Evolutionary conservation across 331 rosid genomes (phyloP), one percentile per base, ranked within the genome.

Genomic region (Rosa hybrid): DNA sequence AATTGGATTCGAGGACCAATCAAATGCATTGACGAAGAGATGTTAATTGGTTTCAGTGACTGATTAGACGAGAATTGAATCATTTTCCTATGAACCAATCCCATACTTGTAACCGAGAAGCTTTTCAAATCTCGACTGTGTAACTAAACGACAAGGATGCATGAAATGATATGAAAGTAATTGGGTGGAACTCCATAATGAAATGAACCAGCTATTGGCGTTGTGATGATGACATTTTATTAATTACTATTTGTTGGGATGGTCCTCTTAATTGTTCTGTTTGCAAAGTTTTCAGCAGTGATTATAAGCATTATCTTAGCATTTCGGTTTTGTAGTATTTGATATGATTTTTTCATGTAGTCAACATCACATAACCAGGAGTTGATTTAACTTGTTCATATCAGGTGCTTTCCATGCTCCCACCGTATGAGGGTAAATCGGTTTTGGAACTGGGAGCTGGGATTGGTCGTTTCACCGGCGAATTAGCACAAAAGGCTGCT

Each of bases 381-480:
- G n/a, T 74, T 56, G 68, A 45, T 25, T 44, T 45, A 62, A 60
- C 34, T 76, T 39, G 60, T 9, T 76, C 49, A 1, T 27, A 27
- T 76, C 80, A 94, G 98, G 97, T 94, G 34, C 96, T 95, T 65
- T 90, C 96, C 38, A 77, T 92, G 44, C 90, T 95, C 23, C 98
- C 98, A 0, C 54, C 87, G 0, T 92, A 83, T 48, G 97, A 95
- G 80, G 98, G 98, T 10, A 87, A 95, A 80, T 89, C 97, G 3
- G 91, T 95, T 50, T 1, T 95, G 54, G 98, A 95, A 85, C 89
- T 95, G 65, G 98, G 98, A 82, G 98, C 98, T 1, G 98, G 98
- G 69, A 92, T 94, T 16, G 98, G 98, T 71, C 92, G 98, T 72
- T 95, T 95, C 85, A 95, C 98, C 4, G 90, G 94, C 17, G 97